Conservation (phyloP, 2,329 filamentous ascomycete genomes). For the Fusarium staphyleae region DNA sequence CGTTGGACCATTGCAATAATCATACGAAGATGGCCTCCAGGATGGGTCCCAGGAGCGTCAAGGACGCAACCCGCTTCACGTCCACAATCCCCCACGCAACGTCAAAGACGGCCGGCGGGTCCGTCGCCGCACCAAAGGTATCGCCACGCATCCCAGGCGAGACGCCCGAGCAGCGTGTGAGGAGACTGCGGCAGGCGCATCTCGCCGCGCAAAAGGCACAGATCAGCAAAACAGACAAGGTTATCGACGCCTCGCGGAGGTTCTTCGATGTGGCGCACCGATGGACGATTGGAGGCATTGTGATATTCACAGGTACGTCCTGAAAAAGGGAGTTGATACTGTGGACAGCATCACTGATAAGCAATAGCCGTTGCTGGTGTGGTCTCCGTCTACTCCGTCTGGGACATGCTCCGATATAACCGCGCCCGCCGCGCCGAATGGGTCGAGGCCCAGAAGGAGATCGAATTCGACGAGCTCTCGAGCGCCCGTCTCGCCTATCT, state of each 20-base stretch:
- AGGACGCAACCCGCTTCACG: constrained; percentile 77
- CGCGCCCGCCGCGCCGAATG: constrained; percentile 66
- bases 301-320: constrained; percentile 63
- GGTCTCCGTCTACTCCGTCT: constrained; percentile 64
- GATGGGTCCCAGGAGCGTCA: constrained; percentile 70
- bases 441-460: constrained; percentile 60
- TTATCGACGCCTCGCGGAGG: constrained; percentile 57
- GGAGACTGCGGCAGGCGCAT: constrained; percentile 71
- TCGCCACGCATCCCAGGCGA: constrained; percentile 54
- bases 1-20: not conserved
- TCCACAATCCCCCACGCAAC: constrained; percentile 67
- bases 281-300: constrained; percentile 61
- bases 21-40: constrained; percentile 51
- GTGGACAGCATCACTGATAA: constrained; percentile 10
- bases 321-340: not conserved
- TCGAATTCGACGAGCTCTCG: constrained; percentile 62
- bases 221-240: constrained; percentile 59
- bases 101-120: constrained; percentile 60
- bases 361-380: constrained; percentile 60
- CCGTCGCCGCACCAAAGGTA: constrained; percentile 44
- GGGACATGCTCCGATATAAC: constrained; percentile 69
- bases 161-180: constrained; percentile 73
- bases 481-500: constrained; percentile 67
- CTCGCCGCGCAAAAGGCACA: constrained; percentile 68
- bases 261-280: constrained; percentile 64